Evolutionary conservation across 2,329 filamentous ascomycete species (phyloP), one percentile per base, ranked within the genome.

Genomic region (Colletotrichum chrysophilum): DNA sequence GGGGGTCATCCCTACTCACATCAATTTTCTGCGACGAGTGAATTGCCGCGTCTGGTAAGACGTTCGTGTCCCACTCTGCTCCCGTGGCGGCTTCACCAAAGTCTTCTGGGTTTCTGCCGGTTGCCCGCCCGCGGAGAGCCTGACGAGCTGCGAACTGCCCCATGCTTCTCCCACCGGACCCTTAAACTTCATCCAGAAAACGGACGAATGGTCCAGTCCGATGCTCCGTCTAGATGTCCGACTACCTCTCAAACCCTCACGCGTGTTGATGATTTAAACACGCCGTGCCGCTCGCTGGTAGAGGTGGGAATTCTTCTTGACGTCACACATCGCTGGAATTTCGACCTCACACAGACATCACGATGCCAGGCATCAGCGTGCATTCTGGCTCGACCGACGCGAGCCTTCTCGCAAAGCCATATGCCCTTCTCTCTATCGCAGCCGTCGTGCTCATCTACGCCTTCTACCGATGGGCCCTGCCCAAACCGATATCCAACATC

Each of bases 401-500:
- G 7, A 21, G 18, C 9, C 14, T 60, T 14, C 10, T 61, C 7
- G 18, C n/a, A 12, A 34, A 52, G 13, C 21, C 73, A 14, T 60
- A 60, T 4, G 18, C 34, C 7, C 26, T 58, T 16, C 3, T 68
- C 14, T 24, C 61, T 7, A 43, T 48, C 34, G 70, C 5, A 1
- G 64, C 26, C 24, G 43, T 21, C 8, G 8, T 76, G 7, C 18
- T 65, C 2, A 5, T 73, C 18, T 76, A 69, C 8, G 16, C 26
- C 24, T 7, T 69, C 4, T 76, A 76, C 74, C 43, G 65, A 36
- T 73, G 70, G 70, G 70, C 70, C 8, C 79, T 88, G 0, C 88
- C 87, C 1, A 85, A 83, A 64, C 87, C 88, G 3, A 81, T 89
- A 5, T 80, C 85, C 4, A 85, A 84, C 7, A 89, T 90, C 58